These are phyloP conservation scores for Cladorrhinum sp. DNA, from an alignment of 2,329 filamentous ascomycete genomes.

Conservation along the genomic window DNA sequence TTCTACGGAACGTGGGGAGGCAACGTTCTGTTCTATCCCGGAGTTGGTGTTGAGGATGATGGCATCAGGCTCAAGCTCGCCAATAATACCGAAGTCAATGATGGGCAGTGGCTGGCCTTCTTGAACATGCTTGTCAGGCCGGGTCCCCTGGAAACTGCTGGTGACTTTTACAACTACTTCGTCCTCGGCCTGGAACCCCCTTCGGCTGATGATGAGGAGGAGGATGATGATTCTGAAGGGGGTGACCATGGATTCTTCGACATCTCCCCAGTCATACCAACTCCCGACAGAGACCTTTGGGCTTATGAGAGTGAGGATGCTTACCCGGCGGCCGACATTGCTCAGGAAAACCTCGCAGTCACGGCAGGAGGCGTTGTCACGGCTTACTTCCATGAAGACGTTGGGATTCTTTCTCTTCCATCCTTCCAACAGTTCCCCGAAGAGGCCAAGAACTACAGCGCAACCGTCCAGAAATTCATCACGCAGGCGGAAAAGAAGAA, in stretches of 20 bases:
- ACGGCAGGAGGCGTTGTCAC: slow-evolving; percentile 13
- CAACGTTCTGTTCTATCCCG: slow-evolving; percentile 35
- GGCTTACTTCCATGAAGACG: slow-evolving; percentile 26
- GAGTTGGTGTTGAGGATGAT: slow-evolving; percentile 29
- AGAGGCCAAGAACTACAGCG: slow-evolving; percentile 31
- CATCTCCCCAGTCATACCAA: not conserved
- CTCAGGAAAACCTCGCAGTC: slow-evolving; percentile 4
- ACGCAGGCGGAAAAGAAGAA: slow-evolving; percentile 4
- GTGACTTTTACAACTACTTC: slow-evolving; percentile 45
- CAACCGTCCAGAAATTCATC: slow-evolving; percentile 32
- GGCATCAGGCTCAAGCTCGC: slow-evolving; percentile 21
- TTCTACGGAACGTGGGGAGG: slow-evolving; percentile 33
- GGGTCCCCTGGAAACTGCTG: slow-evolving; percentile 37
- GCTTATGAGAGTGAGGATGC: not conserved
- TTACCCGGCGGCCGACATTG: not conserved
- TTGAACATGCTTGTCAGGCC: slow-evolving; percentile 20
- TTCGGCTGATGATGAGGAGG: slow-evolving; percentile 1
- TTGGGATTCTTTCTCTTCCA: slow-evolving; percentile 40
- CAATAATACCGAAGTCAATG: slow-evolving; percentile 25
- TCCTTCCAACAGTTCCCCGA: slow-evolving; percentile 33
- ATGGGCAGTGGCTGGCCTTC: slow-evolving; percentile 19
- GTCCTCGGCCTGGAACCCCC: slow-evolving; percentile 31
- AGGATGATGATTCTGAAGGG: not conserved
- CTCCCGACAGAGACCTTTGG: not conserved
- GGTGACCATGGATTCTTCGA: not conserved